These are phyloP conservation scores for Brassica nigra DNA, from an alignment of 345 rosid genomes.

Conservation along the genomic window DNA sequence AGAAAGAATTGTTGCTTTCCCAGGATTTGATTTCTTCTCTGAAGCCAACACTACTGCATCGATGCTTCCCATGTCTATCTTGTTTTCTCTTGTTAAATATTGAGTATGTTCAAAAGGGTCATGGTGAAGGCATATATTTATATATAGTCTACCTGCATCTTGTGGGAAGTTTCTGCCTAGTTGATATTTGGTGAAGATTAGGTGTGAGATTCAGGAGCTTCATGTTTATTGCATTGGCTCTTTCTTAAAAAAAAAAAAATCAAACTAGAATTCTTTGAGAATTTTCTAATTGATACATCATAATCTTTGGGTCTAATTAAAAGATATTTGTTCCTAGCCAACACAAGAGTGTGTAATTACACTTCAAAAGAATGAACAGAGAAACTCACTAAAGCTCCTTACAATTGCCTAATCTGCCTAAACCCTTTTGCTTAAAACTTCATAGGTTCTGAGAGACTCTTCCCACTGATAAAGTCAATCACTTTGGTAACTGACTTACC, in stretches of 20 bases:
- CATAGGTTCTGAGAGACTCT: slow-evolving; percentile 67
- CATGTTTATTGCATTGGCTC: slow-evolving; percentile 41
- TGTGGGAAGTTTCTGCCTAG: slow-evolving; percentile 28
- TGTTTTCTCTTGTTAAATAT: slow-evolving; percentile 1
- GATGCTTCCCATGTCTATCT: slow-evolving; percentile 56
- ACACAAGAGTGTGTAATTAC: neutral
- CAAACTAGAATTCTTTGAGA: slow-evolving; percentile 6
- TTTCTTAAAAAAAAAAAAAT: neutral
- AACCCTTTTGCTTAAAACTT: slow-evolving; percentile 23
- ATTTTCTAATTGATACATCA: neutral
- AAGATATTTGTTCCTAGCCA: slow-evolving; percentile 3
- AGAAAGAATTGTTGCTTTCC: slow-evolving; percentile 84
- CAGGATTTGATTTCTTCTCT: slow-evolving; percentile 44
- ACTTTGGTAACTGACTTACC: slow-evolving; percentile 43
- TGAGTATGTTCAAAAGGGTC: slow-evolving; percentile 19
- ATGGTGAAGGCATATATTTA: slow-evolving; percentile 26
- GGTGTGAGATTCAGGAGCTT: slow-evolving; percentile 45
- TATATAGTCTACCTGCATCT: slow-evolving; percentile 13
- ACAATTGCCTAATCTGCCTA: neutral
- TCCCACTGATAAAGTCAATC: slow-evolving; percentile 70
- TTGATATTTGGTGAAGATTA: slow-evolving; percentile 49
- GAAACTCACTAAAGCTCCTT: neutral
- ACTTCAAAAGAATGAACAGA: no score
- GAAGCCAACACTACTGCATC: slow-evolving; percentile 37
- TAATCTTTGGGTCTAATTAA: slow-evolving; percentile 6